A percentile compares a stretch with the other conserved stretches of the same genome.
Conservation (phyloP, 1,284 basidiomycete species). For the Marasmius fiardii region DNA sequence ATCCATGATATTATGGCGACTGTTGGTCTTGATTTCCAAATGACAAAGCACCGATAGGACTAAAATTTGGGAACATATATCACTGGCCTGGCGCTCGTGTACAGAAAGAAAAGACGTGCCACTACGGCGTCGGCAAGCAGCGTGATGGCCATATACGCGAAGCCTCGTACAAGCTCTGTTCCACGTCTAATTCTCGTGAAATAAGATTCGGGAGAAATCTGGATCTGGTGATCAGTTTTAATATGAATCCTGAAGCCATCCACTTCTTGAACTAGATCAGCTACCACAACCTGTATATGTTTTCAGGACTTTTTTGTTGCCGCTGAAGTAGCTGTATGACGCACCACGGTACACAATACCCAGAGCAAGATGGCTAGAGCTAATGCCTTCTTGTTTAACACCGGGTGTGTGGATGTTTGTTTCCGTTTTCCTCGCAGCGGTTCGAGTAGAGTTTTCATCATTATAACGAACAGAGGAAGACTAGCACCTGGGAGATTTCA, state of each 20-base stretch:
- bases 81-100: too few species aligned
- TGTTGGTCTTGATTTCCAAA: background rate
- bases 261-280: background rate
- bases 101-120: background rate
- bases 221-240: background rate
- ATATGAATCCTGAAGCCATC: background rate
- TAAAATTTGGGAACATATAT: background rate
- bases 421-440: background rate
- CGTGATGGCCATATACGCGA: background rate
- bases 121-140: conserved; percentile 6
- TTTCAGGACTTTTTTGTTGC: background rate
- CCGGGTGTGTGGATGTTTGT: background rate
- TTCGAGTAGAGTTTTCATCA: background rate
- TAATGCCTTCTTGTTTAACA: background rate
- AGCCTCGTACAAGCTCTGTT: background rate
- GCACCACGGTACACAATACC: background rate
- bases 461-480: conserved; percentile 1
- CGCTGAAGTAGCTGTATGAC: background rate
- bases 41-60: conserved; percentile 4
- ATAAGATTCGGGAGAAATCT: background rate
- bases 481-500: background rate
- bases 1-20: background rate
- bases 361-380: background rate
- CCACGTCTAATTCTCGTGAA: background rate
- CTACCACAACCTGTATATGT: background rate